Evolutionary conservation across 805 yeast species (phyloP), one percentile per base, ranked within the genome.

Genomic region (Cyberlindnera saturnus): DNA sequence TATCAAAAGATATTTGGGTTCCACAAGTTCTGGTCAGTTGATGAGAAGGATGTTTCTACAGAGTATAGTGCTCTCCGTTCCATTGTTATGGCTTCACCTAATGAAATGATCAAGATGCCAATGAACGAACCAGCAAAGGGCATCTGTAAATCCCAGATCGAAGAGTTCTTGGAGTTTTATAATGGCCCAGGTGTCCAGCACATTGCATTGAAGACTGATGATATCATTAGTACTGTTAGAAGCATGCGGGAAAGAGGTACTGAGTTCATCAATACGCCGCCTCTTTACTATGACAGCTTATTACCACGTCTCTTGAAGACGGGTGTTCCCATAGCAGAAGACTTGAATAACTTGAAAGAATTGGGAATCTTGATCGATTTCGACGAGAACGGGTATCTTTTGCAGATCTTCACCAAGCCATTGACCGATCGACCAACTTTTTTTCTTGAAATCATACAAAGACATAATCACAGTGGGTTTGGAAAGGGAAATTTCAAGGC

Each of bases 401-500:
- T 88, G 41, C 96, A 87, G 60, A 69, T 87, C 32, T 87, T 88
- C 63, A 83, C 93, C 16, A 78, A 80, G 51, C 91, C 95, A 0
- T 57, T 85, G 15, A 74, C 75, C 48, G 90, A 82, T 55, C 70
- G 95, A 32, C 96, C 96, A 26, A 86, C 95, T 0, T 70, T 86
- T 36, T 87, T 87, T 57, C 67, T 87, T 50, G 96, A 87, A 60
- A 73, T 87, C 19, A 87, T 87, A 48, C 93, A 87, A 63, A 73
- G 96, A 47, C 70, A 73, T 52, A 82, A 85, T 55, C 90, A 85
- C 59, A 74, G 81, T 47, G 96, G 96, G 0, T 87, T 87, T 63
- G 96, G 96, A 1, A 88, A 88, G 39, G 96, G 96, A 2, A 87
- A 89, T 47, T 87, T 87, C 66, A 83, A 79, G 59, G 85, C 93